These are phyloP conservation scores for Glarea lozoyensis DNA, from an alignment of 495 filamentous ascomycete species.

Conservation along the genomic window DNA sequence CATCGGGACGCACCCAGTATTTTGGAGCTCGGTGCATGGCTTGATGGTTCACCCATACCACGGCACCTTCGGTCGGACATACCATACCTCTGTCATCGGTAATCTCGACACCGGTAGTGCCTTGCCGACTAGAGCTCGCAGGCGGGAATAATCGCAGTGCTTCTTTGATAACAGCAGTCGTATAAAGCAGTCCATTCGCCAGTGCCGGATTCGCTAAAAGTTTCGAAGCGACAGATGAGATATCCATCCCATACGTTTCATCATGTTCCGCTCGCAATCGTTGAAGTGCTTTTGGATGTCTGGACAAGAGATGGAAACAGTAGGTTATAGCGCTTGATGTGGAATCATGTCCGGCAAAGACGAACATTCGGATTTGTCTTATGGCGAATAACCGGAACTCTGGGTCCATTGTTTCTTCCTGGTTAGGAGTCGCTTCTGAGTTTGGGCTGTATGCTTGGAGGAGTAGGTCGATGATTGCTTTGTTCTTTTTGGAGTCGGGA, in stretches of 20 bases:
- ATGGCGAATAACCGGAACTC: slow-evolving; percentile 21
- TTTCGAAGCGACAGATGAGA: slow-evolving; percentile 10
- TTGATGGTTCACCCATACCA: slow-evolving; percentile 24
- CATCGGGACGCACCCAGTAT: slow-evolving; percentile 28
- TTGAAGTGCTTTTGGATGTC: slow-evolving; percentile 17
- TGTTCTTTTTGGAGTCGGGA: slow-evolving; percentile 2
- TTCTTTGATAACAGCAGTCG: slow-evolving; percentile 37
- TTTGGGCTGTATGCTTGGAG: slow-evolving; percentile 24
- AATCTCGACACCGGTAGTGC: slow-evolving; percentile 1
- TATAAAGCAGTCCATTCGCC: slow-evolving; percentile 33
- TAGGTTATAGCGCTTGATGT: slow-evolving; percentile 11
- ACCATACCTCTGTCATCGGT: slow-evolving; percentile 6
- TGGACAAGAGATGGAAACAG: slow-evolving; percentile 23
- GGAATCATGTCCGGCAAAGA: slow-evolving; percentile 17
- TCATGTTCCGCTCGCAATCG: slow-evolving; percentile 28
- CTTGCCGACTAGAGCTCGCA: slow-evolving; percentile 17
- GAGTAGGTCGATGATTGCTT: slow-evolving; percentile 25
- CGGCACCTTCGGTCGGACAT: slow-evolving; percentile 19
- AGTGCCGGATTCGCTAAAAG: slow-evolving; percentile 23
- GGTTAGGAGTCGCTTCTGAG: neutral
- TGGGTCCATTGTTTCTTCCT: slow-evolving; percentile 11
- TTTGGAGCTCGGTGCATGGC: slow-evolving; percentile 28
- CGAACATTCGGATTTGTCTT: slow-evolving; percentile 24
- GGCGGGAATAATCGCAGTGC: slow-evolving; percentile 32
- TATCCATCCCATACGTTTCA: slow-evolving; percentile 21